A percentile compares a stretch with the other conserved stretches of the same genome.
Conservation (phyloP, 106 monocot genomes). For the Narthecium ossifragum region DNA sequence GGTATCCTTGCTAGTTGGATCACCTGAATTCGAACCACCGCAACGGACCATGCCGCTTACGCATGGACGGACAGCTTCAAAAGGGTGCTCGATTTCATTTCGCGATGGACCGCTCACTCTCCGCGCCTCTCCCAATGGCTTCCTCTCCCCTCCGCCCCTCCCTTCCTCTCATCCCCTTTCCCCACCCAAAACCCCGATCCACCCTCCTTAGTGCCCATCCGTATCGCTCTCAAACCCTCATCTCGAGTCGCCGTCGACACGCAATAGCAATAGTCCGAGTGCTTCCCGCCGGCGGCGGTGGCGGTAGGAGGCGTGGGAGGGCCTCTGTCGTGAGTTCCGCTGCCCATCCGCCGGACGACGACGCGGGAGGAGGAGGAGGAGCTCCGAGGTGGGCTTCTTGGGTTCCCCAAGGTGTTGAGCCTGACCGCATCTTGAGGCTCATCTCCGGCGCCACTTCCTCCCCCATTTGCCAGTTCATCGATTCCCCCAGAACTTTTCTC, state of each 20-base stretch:
- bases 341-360: not conserved
- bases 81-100: no score
- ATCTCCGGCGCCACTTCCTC: conserved; percentile 65
- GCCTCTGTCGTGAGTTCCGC: not conserved
- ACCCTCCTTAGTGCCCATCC: not conserved
- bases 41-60: no score
- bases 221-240: not conserved
- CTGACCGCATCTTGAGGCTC: conserved; percentile 43
- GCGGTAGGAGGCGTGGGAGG: not conserved
- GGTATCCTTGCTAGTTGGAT: no score
- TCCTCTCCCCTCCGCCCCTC: not conserved
- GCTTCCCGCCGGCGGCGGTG: no score
- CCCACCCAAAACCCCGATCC: not conserved
- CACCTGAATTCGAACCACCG: no score
- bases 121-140: not conserved
- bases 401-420: conserved; percentile 24
- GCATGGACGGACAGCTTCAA: no score
- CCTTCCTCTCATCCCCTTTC: conserved; percentile 6
- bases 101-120: no score
- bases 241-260: no score
- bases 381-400: conserved; percentile 23
- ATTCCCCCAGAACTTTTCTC: conserved; percentile 56
- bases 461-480: conserved; percentile 71
- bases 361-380: no score
- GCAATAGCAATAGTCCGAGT: no score